Evolutionary conservation across 2,329 filamentous ascomycete species (phyloP), one percentile per base, ranked within the genome.

Genomic region (Paraphoma chrysanthemicola): DNA sequence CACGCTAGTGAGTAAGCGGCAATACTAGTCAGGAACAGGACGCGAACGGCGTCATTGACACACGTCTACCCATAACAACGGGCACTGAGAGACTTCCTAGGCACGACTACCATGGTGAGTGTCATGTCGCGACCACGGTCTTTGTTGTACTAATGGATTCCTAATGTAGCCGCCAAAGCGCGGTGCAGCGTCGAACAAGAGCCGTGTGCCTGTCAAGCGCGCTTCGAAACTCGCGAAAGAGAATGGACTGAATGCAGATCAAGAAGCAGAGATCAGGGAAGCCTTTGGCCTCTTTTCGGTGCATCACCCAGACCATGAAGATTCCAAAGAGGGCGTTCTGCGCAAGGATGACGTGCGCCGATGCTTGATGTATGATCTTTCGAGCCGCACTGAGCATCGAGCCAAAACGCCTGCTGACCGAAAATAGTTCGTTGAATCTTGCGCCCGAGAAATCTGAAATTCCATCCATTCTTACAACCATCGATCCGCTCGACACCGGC

Each of bases 161-260:
- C 29, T 18, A 11, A 6, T 14, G 18, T 36, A 77, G 74, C 70
- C 72, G 14, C 64, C 70, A 17, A 75, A 69, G 53, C 71, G 73
- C 42, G 67, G 67, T 53, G 64, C 68, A 29, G 51, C 63, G 44
- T 49, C 67, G n/a, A 54, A 41, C 9, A 70, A 65, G 44, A 59
- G 63, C 38, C 56, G 64, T 18, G 53, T 57, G 41, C 59, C 63
- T 18, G 48, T 62, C 1, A 71, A 72, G 54, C 90, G 90, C 60
- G 88, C 87, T 70, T 96, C 93, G 56, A 96, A 93, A 77, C 91
- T 97, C 68, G 94, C 94, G 30, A 94, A 93, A 79, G 92, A 97
- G 73, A 88, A 97, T 83, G 89, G 93, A 76, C 87, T 98, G 71
- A 89, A 87, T 12, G 90, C 88, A 41, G 87, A 90, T 62, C 90